Base-by-base conservation (phyloP, 139 green algal genomes). In the Coelastrella sp. region DNA sequence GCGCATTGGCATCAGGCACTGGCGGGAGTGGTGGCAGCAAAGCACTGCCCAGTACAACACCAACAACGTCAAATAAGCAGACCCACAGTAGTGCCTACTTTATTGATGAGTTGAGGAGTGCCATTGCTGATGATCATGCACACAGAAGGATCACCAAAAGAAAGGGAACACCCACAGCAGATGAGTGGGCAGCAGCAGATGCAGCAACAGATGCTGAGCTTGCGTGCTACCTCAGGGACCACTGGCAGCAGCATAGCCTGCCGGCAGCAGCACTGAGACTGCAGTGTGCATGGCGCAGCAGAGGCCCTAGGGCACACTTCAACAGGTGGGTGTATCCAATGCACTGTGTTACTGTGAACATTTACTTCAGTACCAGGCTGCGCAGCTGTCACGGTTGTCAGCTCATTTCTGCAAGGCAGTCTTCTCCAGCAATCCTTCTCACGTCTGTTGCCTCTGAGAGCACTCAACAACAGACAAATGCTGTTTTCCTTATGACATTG, bases 181-280 rank as follows among this genome's bases (percentile, higher is more conserved):
- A 35, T n/a, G 35, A 73, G 15, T 90, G 85, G 85, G 72, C 72
- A 63, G 73, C 73, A 76, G 85, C 73, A 58, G 85, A 90, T 57
- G 70, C 85, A 65, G 73, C 20, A 17, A 84, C 85, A 66, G 73
- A 90, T 78, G 85, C 72, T 24, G 85, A 90, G 85, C 73, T 84
- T 15, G 24, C 15, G 6, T 58, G 58, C 25, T 90, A 68, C 24
- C 58, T 90, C 73, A 27, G 24, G 22, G 57, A 24, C 49, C 85
- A 84, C 85, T 84, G 85, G 85, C 73, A 84, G 85, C 85, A 90
- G 73, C 85, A 90, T 73, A 57, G 75, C 49, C 73, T 90, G 72
- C 73, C 85, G 20, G 58, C 59, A n/a, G 85, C 85, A 57, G 85
- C 85, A 14, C 58, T 84, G 22, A 60, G 74, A 57, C 85, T 90